phyloP scores from a whole-genome alignment of 139 green algal genomes.

The Marvania coccoides region DNA sequence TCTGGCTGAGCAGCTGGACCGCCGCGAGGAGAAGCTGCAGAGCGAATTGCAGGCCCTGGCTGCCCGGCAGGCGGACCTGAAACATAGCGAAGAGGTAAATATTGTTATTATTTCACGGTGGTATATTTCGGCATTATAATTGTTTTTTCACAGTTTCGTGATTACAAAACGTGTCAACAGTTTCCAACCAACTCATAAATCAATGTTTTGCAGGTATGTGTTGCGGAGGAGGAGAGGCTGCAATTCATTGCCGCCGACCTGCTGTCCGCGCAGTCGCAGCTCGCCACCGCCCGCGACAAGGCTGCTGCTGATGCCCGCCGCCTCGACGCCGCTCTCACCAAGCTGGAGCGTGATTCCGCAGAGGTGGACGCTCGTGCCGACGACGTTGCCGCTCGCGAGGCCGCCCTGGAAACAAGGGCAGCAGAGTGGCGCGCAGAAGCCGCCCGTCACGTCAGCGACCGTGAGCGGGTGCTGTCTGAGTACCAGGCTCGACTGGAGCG shows the following conservation, averaged over 20 bases:
- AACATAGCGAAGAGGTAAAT: too few relatives aligned
- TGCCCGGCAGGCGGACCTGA: too few relatives aligned
- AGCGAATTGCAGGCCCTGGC: too few relatives aligned
- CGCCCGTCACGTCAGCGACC: conserved; percentile 32
- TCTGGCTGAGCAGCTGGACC: too few relatives aligned
- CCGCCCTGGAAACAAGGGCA: conserved; percentile 38
- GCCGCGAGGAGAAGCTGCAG: too few relatives aligned
- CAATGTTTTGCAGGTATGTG: too few relatives aligned
- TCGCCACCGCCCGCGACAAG: neutral
- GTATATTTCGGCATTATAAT: too few relatives aligned
- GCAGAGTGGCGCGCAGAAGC: conserved; percentile 35
- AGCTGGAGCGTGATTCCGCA: neutral
- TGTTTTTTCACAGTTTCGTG: too few relatives aligned
- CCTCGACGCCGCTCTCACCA: neutral
- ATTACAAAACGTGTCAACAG: too few relatives aligned
- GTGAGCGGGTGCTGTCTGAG: conserved; percentile 28
- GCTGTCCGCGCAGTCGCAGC: neutral
- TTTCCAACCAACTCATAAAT: too few relatives aligned
- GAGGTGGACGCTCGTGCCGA: conserved; percentile 9
- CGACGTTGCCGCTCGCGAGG: conserved; percentile 34
- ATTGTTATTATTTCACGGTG: too few relatives aligned
- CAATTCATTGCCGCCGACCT: neutral
- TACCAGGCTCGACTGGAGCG: conserved; percentile 30
- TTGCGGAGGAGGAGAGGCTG: neutral
- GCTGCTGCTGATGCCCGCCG: neutral